These are phyloP conservation scores for Calonectria crousiana DNA, from an alignment of 2,329 filamentous ascomycete genomes.

Conservation along the genomic window DNA sequence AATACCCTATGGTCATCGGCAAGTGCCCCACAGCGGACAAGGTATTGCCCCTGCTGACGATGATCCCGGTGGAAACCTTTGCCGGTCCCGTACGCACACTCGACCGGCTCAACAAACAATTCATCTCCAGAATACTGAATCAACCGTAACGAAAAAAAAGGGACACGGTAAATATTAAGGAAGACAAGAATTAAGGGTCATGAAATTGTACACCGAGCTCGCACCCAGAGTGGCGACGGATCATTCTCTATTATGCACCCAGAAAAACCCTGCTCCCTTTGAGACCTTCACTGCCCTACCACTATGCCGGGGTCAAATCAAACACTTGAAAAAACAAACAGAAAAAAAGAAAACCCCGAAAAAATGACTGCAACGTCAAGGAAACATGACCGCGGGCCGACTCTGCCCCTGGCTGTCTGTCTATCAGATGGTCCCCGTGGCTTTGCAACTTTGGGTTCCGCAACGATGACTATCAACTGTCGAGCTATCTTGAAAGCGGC, in stretches of 20 bases:
- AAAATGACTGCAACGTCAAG: conserved; percentile 36
- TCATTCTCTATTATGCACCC: conserved; percentile 48
- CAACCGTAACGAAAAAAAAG: not conserved
- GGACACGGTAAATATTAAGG: not conserved
- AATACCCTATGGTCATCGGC: not conserved
- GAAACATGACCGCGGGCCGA: conserved; percentile 42
- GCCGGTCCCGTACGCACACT: not conserved
- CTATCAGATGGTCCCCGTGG: conserved; percentile 44
- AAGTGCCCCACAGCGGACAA: not conserved
- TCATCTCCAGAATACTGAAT: not conserved
- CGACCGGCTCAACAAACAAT: conserved; percentile 1
- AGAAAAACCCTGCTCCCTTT: conserved; percentile 41
- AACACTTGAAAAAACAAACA: conserved; percentile 16
- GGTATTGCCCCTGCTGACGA: not conserved
- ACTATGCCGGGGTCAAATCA: conserved; percentile 37
- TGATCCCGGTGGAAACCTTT: not conserved
- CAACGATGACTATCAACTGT: conserved; percentile 45
- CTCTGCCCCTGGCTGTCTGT: conserved; percentile 45
- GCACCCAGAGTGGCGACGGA: conserved; percentile 38
- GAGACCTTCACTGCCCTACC: conserved; percentile 44
- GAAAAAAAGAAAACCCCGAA: conserved; percentile 35
- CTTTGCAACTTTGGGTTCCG: conserved; percentile 39
- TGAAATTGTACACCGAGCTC: conserved; percentile 22
- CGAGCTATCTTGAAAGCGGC: conserved; percentile 45
- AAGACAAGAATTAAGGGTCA: conserved; percentile 1